phyloP scores from a whole-genome alignment of 371 early-diverging fungal species.

The Edhazardia aedis region DNA sequence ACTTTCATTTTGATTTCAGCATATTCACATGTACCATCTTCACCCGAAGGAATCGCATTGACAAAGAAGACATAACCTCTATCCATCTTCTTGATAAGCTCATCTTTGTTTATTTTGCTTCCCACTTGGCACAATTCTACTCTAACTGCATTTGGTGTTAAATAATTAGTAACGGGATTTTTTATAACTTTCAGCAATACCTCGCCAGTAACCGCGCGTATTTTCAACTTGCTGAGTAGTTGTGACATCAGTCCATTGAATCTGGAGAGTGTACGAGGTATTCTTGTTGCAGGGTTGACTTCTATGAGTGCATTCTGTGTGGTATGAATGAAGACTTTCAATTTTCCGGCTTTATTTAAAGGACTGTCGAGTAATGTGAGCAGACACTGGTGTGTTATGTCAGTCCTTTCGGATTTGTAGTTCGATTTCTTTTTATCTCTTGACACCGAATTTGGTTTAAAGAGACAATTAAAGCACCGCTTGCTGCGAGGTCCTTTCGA shows the following conservation, averaged over 20 bases:
- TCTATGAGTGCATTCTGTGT: slow-evolving; percentile 75
- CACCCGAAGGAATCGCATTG: slow-evolving; percentile 83
- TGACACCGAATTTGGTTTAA: no score
- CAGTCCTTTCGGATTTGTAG: background rate
- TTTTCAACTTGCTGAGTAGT: slow-evolving; percentile 75
- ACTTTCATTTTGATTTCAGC: slow-evolving; percentile 62
- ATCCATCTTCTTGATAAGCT: slow-evolving; percentile 52
- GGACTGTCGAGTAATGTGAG: slow-evolving; percentile 81
- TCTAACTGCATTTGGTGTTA: slow-evolving; percentile 53
- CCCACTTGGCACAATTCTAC: slow-evolving; percentile 27
- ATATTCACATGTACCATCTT: slow-evolving; percentile 56
- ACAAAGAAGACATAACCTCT: slow-evolving; percentile 64
- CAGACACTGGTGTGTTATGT: slow-evolving; percentile 53
- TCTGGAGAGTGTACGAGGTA: slow-evolving; percentile 84
- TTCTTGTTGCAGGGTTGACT: slow-evolving; percentile 77
- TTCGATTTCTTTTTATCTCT: no score
- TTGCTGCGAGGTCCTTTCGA: no score
- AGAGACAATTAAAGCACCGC: no score
- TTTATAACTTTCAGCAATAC: slow-evolving; percentile 76
- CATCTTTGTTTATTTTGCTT: slow-evolving; percentile 49
- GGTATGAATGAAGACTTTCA: slow-evolving; percentile 80
- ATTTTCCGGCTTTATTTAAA: slow-evolving; percentile 72
- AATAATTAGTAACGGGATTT: slow-evolving; percentile 70
- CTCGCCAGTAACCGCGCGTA: slow-evolving; percentile 68
- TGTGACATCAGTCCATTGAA: slow-evolving; percentile 82